Evolutionary conservation across 163 green algal genomes (phyloP), one percentile per base, ranked within the genome.

Genomic region (Volvox carteri): DNA sequence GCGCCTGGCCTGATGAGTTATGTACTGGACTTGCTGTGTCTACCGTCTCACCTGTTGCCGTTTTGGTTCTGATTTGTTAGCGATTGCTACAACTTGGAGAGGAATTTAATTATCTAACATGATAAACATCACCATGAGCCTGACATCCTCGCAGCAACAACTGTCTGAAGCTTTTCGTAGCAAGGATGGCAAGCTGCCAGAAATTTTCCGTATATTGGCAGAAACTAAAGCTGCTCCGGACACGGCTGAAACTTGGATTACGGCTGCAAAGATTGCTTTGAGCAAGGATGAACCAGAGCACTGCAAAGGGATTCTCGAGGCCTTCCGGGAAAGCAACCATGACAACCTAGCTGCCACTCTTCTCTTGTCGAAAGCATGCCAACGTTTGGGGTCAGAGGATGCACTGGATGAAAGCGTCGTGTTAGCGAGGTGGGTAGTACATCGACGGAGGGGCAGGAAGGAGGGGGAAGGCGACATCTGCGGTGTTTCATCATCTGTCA

Each of bases 401-500:
- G 67, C 25, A 4, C 68, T 83, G 33, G 83, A 88, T 0, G 70
- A 83, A 44, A 74, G 68, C 28, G 68, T 88, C 1, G 39, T 56
- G 37, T n/a, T 81, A 0, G 68, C 68, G n/a, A 78, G 80, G 80
- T 87, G 33, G n/a, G n/a, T n/a, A n/a, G n/a, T n/a, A n/a, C n/a
- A n/a, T n/a, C n/a, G n/a, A n/a, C n/a, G n/a, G n/a, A n/a, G n/a
- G n/a, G n/a, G n/a, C n/a, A n/a, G n/a, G n/a, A n/a, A n/a, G n/a
- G n/a, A n/a, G n/a, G n/a, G n/a, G n/a, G n/a, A n/a, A n/a, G n/a
- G n/a, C n/a, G n/a, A n/a, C n/a, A n/a, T n/a, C n/a, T n/a, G n/a
- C n/a, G n/a, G n/a, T n/a, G n/a, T n/a, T n/a, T n/a, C n/a, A n/a
- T n/a, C n/a, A n/a, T n/a, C n/a, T n/a, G n/a, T n/a, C n/a, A n/a